These are phyloP conservation scores for Xylariaceae sp. DNA, from an alignment of 2,329 filamentous ascomycete species.

Conservation along the genomic window DNA sequence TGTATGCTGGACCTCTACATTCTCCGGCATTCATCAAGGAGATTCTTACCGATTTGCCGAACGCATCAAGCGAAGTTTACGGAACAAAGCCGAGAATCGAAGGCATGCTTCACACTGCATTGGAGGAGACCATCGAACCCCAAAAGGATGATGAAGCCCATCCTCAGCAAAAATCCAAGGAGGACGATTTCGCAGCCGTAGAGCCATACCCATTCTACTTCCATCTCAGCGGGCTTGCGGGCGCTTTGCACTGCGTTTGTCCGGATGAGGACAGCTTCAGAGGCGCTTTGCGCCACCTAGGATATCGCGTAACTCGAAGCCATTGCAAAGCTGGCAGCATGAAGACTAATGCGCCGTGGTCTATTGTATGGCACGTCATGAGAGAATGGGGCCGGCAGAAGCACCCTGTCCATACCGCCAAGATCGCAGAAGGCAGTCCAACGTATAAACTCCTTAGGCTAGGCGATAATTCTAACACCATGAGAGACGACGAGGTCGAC, in stretches of 20 bases:
- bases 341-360: slow-evolving; percentile 92
- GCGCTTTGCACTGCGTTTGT: slow-evolving; percentile 72
- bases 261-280: slow-evolving; percentile 75
- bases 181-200: slow-evolving; percentile 56
- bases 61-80: slow-evolving; percentile 66
- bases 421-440: slow-evolving; percentile 65
- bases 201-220: slow-evolving; percentile 87
- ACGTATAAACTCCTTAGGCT: slow-evolving; percentile 65
- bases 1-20: slow-evolving; percentile 91
- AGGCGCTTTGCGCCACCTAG: slow-evolving; percentile 75
- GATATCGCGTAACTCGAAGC: slow-evolving; percentile 78
- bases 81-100: slow-evolving; percentile 76
- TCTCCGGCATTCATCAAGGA: slow-evolving; percentile 76
- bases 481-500: slow-evolving; percentile 25
- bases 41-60: slow-evolving; percentile 69
- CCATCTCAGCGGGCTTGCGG: slow-evolving; percentile 68
- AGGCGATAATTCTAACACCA: slow-evolving; percentile 33
- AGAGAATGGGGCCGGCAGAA: slow-evolving; percentile 84
- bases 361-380: slow-evolving; percentile 87
- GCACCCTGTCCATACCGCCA: slow-evolving; percentile 68
- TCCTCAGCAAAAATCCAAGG: slow-evolving; percentile 20
- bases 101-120: slow-evolving; percentile 85
- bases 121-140: slow-evolving; percentile 62
- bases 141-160: slow-evolving; percentile 22
- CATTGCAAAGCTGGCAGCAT: slow-evolving; percentile 87